Conservation (phyloP, 148 eudicot species). For the Rhododendron ferrugineum region DNA sequence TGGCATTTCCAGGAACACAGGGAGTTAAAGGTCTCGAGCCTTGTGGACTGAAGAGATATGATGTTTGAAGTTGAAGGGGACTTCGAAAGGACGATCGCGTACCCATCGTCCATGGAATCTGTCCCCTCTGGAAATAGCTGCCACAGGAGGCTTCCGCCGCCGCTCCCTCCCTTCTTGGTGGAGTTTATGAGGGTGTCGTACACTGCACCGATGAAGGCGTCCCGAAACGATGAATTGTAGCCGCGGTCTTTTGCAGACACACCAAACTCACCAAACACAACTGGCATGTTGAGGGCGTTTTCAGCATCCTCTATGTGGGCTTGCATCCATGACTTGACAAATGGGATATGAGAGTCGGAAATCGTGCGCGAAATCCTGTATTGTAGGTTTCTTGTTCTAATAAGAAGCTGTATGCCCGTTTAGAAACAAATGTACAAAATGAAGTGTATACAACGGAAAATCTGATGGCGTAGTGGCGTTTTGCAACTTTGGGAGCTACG, state of each 20-base stretch:
- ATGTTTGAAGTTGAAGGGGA: constrained; percentile 44
- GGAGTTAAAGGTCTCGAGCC: constrained; percentile 45
- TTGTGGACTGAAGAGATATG: constrained; percentile 50
- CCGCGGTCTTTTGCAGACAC: constrained; percentile 61
- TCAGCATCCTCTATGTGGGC: constrained; percentile 85
- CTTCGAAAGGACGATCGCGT: constrained; percentile 58
- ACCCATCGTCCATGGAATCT: constrained; percentile 73
- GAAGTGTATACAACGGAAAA: not conserved
- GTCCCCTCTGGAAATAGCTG: constrained; percentile 78
- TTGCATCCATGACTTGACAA: constrained; percentile 73
- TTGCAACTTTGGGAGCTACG: not conserved
- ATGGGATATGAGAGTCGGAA: constrained; percentile 43
- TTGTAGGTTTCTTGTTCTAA: not conserved
- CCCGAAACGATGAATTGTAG: constrained; percentile 53
- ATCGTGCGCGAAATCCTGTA: constrained; percentile 55
- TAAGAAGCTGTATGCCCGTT: not conserved
- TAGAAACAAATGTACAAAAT: not conserved
- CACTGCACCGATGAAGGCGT: constrained; percentile 39
- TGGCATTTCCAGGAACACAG: constrained; percentile 49
- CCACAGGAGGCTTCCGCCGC: constrained; percentile 74
- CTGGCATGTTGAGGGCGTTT: constrained; percentile 56
- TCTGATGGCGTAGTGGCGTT: not conserved
- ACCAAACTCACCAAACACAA: constrained; percentile 67
- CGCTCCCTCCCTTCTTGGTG: constrained; percentile 67
- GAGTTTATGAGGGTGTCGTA: constrained; percentile 48